These are phyloP conservation scores for Jimgerdemannia flammicorona DNA, from an alignment of 192 early-diverging fungal species.

Conservation along the genomic window DNA sequence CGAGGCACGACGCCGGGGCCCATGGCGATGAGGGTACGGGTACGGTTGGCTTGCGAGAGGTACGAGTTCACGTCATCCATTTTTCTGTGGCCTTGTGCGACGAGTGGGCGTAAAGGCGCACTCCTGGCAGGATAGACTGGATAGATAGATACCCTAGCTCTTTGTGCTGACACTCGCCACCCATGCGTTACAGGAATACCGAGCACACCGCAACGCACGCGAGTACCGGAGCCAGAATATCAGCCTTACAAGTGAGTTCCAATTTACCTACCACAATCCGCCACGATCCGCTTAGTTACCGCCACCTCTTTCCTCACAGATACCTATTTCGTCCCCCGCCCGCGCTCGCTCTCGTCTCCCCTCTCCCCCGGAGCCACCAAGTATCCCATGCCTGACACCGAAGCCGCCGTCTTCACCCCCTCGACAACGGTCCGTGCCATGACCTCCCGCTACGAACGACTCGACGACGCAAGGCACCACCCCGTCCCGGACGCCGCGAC, in stretches of 20 bases:
- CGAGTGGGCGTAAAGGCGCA: no score
- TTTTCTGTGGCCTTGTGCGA: no score
- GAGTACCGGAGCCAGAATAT: not conserved
- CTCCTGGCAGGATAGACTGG: no score
- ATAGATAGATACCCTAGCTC: no score
- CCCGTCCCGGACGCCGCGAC: not conserved
- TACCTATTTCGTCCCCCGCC: not conserved
- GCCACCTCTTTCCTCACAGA: not conserved
- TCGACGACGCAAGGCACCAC: not conserved
- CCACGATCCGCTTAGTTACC: not conserved
- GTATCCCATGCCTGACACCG: not conserved
- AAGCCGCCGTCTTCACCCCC: not conserved
- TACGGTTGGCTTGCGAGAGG: no score
- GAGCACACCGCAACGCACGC: not conserved
- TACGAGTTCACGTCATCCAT: no score
- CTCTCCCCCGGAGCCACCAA: not conserved
- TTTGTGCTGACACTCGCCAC: not conserved
- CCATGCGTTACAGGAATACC: not conserved
- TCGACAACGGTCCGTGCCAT: not conserved
- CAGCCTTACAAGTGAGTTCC: not conserved
- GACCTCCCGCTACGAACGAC: not conserved
- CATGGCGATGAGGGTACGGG: not conserved
- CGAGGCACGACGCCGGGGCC: no score
- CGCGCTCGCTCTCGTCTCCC: not conserved
- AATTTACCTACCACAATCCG: not conserved